Evolutionary conservation across 2,329 filamentous ascomycete genomes (phyloP).

Genomic region (Aureobasidium uvarum): DNA sequence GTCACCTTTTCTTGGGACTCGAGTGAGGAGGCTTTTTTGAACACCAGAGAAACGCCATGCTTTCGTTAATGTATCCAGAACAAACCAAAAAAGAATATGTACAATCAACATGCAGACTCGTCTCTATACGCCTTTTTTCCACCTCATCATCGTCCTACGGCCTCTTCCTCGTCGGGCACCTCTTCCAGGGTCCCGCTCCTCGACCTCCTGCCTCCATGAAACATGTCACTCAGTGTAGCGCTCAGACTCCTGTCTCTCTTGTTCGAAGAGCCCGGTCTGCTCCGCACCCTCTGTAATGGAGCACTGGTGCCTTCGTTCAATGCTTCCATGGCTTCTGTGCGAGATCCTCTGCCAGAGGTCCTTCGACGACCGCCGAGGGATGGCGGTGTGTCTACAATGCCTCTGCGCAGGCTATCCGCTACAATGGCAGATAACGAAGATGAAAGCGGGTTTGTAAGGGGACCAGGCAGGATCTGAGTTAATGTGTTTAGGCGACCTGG

Average conservation of each 20-base stretch:
- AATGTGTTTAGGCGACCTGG: conserved; percentile 39
- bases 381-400: conserved; percentile 41
- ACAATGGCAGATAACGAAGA: conserved; percentile 62
- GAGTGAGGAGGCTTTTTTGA: background rate
- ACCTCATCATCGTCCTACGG: background rate
- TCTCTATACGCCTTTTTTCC: background rate
- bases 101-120: background rate
- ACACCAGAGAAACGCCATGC: background rate
- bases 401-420: conserved; percentile 62
- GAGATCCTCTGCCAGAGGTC: background rate
- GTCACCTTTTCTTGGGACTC: background rate
- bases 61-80: background rate
- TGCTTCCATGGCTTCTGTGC: conserved; percentile 12
- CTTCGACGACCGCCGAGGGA: background rate
- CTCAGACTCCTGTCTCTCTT: conserved; percentile 17
- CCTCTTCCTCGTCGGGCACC: conserved; percentile 17
- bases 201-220: conserved; percentile 2
- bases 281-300: background rate
- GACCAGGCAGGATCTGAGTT: conserved; percentile 56
- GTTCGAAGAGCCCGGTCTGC: background rate
- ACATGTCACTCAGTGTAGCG: conserved; percentile 21
- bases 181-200: conserved; percentile 16
- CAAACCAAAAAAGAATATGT: background rate
- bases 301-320: background rate
- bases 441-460: conserved; percentile 60